Percentiles rank a stretch among this genome's conserved stretches.
phyloP scores from a whole-genome alignment of 768 basidiomycete species.

The Rhizopogon rudus region DNA sequence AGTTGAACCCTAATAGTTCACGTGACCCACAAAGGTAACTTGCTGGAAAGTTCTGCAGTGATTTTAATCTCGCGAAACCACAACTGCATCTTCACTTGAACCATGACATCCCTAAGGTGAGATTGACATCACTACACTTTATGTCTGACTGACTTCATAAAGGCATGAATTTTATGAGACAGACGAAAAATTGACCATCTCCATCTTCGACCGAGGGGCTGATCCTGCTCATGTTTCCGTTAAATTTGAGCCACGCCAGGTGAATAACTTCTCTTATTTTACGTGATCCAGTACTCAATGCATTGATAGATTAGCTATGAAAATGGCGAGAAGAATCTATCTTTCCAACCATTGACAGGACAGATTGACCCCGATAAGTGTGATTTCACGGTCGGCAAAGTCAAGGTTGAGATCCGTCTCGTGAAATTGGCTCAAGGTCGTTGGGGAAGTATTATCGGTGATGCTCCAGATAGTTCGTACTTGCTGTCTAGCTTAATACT shows the following conservation, averaged over 20 bases:
- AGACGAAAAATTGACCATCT: conserved; percentile 67
- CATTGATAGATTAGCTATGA: conserved; percentile 34
- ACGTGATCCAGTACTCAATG: neutral
- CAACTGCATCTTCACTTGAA: neutral
- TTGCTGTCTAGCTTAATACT: neutral
- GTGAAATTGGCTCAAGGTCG: conserved; percentile 59
- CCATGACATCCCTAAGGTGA: conserved; percentile 27
- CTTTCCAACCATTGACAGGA: conserved; percentile 76
- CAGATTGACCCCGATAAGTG: conserved; percentile 65
- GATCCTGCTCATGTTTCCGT: conserved; percentile 60
- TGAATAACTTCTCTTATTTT: conserved; percentile 20
- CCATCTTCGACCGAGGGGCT: conserved; percentile 75
- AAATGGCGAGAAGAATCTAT: conserved; percentile 66
- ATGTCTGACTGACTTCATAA: neutral
- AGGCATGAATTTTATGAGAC: conserved; percentile 90
- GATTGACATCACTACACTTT: neutral
- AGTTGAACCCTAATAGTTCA: conserved; percentile 2
- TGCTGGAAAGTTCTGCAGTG: conserved; percentile 22
- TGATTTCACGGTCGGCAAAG: conserved; percentile 67
- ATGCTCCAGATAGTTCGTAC: conserved; percentile 67
- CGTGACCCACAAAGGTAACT: conserved; percentile 12
- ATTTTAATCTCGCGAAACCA: too few species aligned
- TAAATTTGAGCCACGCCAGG: conserved; percentile 61
- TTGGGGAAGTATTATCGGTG: conserved; percentile 76
- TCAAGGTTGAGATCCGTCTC: conserved; percentile 85